These are phyloP conservation scores for Cryptococcus sp. DNA, from an alignment of 1,284 basidiomycete species.

Conservation along the genomic window DNA sequence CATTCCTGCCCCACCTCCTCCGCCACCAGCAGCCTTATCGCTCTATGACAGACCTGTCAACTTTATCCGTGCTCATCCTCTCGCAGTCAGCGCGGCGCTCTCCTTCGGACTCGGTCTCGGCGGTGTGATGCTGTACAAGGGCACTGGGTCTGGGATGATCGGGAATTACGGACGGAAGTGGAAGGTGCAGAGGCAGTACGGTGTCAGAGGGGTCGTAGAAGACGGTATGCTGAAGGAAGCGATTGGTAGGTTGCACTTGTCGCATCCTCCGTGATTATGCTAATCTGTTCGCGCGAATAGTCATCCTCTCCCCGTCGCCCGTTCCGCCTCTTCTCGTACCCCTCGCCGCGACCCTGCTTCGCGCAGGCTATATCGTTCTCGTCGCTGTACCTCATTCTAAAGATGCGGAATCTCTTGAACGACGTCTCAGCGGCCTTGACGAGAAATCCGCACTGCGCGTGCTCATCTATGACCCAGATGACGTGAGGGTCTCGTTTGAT, in stretches of 20 bases:
- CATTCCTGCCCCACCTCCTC: conserved; percentile 32
- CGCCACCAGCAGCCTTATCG: conserved; percentile 27
- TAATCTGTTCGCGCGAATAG: conserved; percentile 11
- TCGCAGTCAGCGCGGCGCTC: conserved; percentile 32
- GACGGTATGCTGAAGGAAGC: conserved; percentile 52
- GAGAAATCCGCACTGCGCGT: conserved; percentile 48
- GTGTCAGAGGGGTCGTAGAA: conserved; percentile 37
- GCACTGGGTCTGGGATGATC: conserved; percentile 10
- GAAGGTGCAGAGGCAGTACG: conserved; percentile 24
- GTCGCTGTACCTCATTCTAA: conserved; percentile 48
- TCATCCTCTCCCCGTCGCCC: conserved; percentile 48
- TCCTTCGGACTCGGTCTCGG: conserved; percentile 40
- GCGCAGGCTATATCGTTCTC: conserved; percentile 52
- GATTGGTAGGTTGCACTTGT: conserved; percentile 33
- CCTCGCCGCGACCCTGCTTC: conserved; percentile 44
- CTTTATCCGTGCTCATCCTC: conserved; percentile 34
- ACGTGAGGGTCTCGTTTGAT: conserved; percentile 28
- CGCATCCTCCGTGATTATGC: background rate
- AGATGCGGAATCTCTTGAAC: conserved; percentile 50
- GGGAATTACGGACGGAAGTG: conserved; percentile 5
- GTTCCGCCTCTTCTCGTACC: conserved; percentile 45
- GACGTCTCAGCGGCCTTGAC: conserved; percentile 39
- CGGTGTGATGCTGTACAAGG: conserved; percentile 17
- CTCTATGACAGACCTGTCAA: conserved; percentile 23
- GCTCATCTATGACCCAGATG: conserved; percentile 50